Evolutionary conservation across 371 early-diverging fungal species (phyloP).

Genomic region (Lichtheimia corymbifera): DNA sequence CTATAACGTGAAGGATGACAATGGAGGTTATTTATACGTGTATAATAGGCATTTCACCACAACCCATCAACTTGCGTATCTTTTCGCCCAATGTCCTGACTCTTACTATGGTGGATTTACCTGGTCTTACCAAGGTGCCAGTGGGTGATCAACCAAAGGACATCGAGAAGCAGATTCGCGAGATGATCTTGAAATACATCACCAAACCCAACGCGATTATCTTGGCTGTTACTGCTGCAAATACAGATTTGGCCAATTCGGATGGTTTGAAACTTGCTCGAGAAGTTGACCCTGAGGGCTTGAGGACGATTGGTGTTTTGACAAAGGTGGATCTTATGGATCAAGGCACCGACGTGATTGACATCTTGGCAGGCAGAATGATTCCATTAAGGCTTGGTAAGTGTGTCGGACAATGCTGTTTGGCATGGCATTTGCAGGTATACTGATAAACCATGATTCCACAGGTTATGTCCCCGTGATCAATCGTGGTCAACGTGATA

Average conservation of each 20-base stretch:
- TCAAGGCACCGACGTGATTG: constrained; percentile 98
- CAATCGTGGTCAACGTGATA: constrained; percentile 97
- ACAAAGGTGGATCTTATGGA: constrained; percentile 99
- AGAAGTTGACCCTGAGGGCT: constrained; percentile 97
- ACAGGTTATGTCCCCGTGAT: constrained; percentile 91
- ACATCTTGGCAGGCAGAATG: constrained; percentile 96
- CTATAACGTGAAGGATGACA: neutral
- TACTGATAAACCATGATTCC: neutral
- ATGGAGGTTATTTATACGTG: neutral
- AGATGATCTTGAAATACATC: constrained; percentile 96
- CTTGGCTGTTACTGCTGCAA: constrained; percentile 97
- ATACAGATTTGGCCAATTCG: constrained; percentile 98
- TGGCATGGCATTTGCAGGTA: neutral
- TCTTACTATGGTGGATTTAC: constrained; percentile 97
- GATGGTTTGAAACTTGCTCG: constrained; percentile 97
- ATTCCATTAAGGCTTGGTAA: constrained; percentile 92
- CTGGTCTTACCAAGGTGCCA: constrained; percentile 97
- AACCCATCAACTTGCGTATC: constrained; percentile 95
- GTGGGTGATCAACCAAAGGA: constrained; percentile 99
- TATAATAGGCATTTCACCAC: constrained; percentile 75
- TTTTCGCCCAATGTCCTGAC: constrained; percentile 96
- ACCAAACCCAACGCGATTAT: constrained; percentile 96
- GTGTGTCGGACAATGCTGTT: neutral
- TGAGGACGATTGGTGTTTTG: constrained; percentile 98
- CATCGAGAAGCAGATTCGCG: constrained; percentile 96